These are phyloP conservation scores for Aspergillus neoniger DNA, from an alignment of 2,329 filamentous ascomycete genomes.

Conservation along the genomic window DNA sequence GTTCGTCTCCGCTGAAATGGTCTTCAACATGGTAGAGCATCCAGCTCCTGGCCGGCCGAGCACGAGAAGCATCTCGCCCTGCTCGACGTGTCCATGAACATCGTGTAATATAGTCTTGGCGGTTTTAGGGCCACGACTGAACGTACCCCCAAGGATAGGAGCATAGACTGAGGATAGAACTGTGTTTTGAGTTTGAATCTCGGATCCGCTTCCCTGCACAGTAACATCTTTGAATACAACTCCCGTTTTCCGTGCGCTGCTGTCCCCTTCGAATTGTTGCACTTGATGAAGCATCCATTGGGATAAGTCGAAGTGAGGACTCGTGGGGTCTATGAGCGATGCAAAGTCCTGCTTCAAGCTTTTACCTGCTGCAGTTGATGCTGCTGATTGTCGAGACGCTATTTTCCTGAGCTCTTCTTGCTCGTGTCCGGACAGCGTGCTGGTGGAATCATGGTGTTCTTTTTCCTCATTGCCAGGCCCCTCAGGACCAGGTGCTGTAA, in stretches of 20 bases:
- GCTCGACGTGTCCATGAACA: conserved; percentile 56
- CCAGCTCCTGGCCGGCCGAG: conserved; percentile 45
- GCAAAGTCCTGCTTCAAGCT: neutral
- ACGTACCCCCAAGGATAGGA: conserved; percentile 57
- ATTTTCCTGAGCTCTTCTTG: neutral
- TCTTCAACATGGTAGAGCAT: conserved; percentile 83
- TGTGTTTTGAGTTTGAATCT: conserved; percentile 68
- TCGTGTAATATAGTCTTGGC: conserved; percentile 58
- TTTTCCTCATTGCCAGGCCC: neutral
- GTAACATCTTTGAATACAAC: conserved; percentile 66
- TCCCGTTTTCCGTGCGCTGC: conserved; percentile 56
- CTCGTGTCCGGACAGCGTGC: neutral
- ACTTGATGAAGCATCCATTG: conserved; percentile 55
- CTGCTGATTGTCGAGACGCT: neutral
- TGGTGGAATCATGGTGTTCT: neutral
- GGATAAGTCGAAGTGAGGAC: conserved; percentile 54
- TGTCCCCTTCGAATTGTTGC: conserved; percentile 56
- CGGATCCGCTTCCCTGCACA: conserved; percentile 66
- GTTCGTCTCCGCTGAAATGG: conserved; percentile 76
- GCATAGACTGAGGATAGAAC: conserved; percentile 61
- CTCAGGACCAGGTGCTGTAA: no score
- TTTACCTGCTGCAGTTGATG: neutral
- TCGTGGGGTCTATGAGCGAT: conserved; percentile 53
- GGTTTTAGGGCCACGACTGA: conserved; percentile 43
- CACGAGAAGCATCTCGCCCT: conserved; percentile 49